phyloP scores from a whole-genome alignment of 2,329 filamentous ascomycete species.

The Colletotrichum spaethianum region DNA sequence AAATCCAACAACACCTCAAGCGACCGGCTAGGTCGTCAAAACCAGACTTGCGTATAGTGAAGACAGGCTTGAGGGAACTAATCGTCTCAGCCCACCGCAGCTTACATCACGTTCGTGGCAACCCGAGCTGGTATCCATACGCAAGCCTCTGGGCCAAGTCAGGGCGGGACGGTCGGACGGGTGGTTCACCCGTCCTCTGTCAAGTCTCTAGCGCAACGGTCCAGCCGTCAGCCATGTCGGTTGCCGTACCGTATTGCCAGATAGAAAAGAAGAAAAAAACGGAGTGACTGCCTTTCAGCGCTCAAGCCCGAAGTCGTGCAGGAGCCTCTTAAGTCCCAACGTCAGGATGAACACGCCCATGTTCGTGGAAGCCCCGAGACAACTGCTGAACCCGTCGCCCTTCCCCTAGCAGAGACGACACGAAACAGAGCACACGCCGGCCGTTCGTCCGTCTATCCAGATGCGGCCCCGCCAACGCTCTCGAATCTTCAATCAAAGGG shows the following conservation, averaged over 20 bases:
- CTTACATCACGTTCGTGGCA: not conserved
- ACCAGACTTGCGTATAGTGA: not conserved
- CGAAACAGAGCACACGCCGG: not conserved
- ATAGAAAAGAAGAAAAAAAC: too few relatives aligned
- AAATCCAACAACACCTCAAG: not conserved
- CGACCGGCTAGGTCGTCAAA: not conserved
- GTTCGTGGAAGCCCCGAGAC: not conserved
- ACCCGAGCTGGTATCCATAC: not conserved
- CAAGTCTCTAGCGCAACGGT: not conserved
- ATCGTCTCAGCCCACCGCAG: not conserved
- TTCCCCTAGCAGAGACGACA: not conserved
- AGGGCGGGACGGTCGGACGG: not conserved
- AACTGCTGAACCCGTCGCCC: not conserved
- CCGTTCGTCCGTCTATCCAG: slow-evolving; percentile 3
- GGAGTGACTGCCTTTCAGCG: not conserved
- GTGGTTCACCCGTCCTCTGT: not conserved
- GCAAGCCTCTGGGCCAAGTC: not conserved
- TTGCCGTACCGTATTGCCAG: not conserved
- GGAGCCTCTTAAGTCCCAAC: not conserved
- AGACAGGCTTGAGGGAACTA: not conserved
- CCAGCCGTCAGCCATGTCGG: too few relatives aligned
- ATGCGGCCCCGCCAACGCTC: not conserved
- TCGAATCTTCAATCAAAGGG: not conserved
- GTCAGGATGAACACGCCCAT: not conserved
- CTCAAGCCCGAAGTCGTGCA: not conserved